These are phyloP conservation scores for Lentinula guzmanii DNA, from an alignment of 768 basidiomycete species.

Conservation along the genomic window DNA sequence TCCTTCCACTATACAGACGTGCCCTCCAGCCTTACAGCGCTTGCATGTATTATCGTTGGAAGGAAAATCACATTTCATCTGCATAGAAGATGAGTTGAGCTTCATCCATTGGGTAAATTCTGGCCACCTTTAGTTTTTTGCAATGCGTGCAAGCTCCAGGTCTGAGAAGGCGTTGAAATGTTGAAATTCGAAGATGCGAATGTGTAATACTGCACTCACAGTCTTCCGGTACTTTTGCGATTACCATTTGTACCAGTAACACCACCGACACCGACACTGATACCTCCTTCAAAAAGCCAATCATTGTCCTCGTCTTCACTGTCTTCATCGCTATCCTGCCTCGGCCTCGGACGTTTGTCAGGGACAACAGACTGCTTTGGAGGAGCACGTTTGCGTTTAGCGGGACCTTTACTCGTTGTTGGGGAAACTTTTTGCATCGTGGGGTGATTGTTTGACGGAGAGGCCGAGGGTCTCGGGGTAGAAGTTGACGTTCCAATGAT, in stretches of 20 bases:
- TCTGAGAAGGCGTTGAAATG: conserved; percentile 25
- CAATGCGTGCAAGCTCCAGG: conserved; percentile 82
- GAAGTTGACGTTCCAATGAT: background rate
- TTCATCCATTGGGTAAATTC: background rate
- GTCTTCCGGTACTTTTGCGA: conserved; percentile 22
- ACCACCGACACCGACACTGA: conserved; percentile 42
- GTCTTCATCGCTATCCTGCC: conserved; percentile 13
- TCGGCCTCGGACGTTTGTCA: conserved; percentile 1
- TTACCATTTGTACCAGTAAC: conserved; percentile 30
- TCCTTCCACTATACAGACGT: conserved; percentile 80
- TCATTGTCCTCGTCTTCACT: conserved; percentile 33
- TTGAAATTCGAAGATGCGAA: conserved; percentile 9
- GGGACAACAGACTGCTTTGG: background rate
- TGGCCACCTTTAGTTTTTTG: conserved; percentile 74
- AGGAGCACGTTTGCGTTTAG: conserved; percentile 3
- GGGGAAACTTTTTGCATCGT: background rate
- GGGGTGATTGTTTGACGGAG: background rate
- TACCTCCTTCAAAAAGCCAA: conserved; percentile 25
- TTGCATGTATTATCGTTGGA: conserved; percentile 69
- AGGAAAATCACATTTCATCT: conserved; percentile 89
- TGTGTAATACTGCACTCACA: conserved; percentile 21
- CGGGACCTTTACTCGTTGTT: conserved; percentile 3
- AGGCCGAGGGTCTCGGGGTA: background rate
- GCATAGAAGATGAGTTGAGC: background rate
- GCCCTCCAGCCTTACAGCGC: conserved; percentile 66